phyloP scores from a whole-genome alignment of 768 basidiomycete species.

The Lactarius tabidus region DNA sequence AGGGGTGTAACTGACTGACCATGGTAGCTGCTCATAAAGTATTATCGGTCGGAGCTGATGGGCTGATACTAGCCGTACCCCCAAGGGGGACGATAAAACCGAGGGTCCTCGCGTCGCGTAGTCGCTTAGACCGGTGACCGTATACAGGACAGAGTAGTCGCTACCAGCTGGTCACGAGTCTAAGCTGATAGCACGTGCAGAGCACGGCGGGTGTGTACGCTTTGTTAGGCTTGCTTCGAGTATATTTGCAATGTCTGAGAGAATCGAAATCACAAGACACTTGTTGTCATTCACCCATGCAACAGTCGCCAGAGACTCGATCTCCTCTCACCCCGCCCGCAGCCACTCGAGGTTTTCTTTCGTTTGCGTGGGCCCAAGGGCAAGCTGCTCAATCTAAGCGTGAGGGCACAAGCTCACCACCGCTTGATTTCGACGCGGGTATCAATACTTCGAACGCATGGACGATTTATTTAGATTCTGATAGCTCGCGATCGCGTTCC shows the following conservation, averaged over 20 bases:
- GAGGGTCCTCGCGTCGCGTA: too few relatives aligned
- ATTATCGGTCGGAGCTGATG: neutral
- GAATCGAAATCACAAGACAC: neutral
- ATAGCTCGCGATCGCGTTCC: conserved; percentile 35
- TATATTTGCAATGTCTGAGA: conserved; percentile 1
- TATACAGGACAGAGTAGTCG: too few relatives aligned
- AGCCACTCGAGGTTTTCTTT: conserved; percentile 12
- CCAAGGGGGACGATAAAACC: too few relatives aligned
- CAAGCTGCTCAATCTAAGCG: conserved; percentile 13
- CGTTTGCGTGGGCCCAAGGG: conserved; percentile 20
- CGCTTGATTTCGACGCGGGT: conserved; percentile 62
- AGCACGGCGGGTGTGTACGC: neutral
- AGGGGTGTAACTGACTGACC: conserved; percentile 7
- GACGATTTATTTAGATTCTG: conserved; percentile 55
- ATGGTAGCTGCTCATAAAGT: conserved; percentile 6
- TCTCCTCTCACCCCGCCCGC: conserved; percentile 21
- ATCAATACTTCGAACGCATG: conserved; percentile 75
- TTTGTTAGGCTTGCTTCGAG: neutral
- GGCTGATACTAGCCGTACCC: too few relatives aligned
- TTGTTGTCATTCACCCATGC: conserved; percentile 5
- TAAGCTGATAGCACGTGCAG: conserved; percentile 6
- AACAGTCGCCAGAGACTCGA: conserved; percentile 5
- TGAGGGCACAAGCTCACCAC: conserved; percentile 1
- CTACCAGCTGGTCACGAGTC: too few relatives aligned
- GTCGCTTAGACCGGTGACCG: too few relatives aligned